phyloP scores from a whole-genome alignment of 129 eudicot genomes.

The Tagetes patula region DNA sequence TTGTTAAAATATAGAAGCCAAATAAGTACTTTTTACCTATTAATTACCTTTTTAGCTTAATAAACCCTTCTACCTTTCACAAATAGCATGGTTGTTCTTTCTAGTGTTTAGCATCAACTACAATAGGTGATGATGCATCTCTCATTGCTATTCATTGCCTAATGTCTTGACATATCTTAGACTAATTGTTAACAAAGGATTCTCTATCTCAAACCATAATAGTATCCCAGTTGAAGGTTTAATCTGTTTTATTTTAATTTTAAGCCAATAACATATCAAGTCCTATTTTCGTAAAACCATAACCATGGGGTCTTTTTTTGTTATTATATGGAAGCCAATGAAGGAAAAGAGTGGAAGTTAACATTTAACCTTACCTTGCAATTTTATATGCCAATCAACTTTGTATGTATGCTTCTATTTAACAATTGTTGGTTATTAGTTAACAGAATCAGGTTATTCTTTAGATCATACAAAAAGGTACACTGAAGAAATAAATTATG shows the following conservation, averaged over 20 bases:
- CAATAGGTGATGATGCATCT: conserved; percentile 9
- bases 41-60: not conserved
- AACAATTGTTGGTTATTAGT: not conserved
- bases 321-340: not conserved
- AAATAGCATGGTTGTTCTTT: not conserved
- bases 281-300: not conserved
- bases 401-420: conserved; percentile 12
- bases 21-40: not conserved
- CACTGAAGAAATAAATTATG: not conserved
- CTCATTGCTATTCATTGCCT: not conserved
- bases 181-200: not conserved
- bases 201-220: conserved; percentile 13
- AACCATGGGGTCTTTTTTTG: not conserved
- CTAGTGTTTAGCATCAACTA: not conserved
- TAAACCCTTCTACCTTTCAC: conserved; percentile 7
- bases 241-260: not conserved
- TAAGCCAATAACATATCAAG: not conserved
- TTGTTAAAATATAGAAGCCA: not conserved
- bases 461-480: not conserved
- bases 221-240: not conserved
- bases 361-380: conserved; percentile 2
- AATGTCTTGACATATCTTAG: conserved; percentile 9
- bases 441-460: not conserved
- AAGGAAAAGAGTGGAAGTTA: not conserved
- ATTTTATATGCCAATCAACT: not conserved